Percentiles rank a stretch among this genome's conserved stretches.
phyloP scores from a whole-genome alignment of 192 early-diverging fungal species.

The Linnemannia hyalina region DNA sequence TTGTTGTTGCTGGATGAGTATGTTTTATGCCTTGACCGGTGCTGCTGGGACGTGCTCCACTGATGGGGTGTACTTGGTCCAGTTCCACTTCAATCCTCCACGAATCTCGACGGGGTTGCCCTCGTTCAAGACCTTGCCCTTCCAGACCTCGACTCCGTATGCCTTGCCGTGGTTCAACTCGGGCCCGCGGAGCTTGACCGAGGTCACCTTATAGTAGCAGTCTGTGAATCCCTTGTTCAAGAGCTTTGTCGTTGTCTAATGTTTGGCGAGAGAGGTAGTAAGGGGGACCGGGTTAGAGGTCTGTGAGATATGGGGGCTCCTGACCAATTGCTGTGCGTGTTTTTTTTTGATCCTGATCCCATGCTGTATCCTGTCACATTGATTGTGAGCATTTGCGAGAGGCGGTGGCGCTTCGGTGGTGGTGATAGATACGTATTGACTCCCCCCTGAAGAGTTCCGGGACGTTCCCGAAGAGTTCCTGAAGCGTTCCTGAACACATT shows the following conservation, averaged over 20 bases:
- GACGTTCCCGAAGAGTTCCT: neutral
- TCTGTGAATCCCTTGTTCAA: constrained; percentile 51
- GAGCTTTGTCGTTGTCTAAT: constrained; percentile 51
- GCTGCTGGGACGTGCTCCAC: constrained; percentile 37
- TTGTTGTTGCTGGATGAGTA: neutral
- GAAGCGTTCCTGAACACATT: neutral
- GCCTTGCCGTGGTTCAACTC: constrained; percentile 51
- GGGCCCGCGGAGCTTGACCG: constrained; percentile 42
- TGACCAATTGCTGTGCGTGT: no score
- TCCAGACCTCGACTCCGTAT: constrained; percentile 54
- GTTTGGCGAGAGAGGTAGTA: neutral
- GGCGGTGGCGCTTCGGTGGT: neutral
- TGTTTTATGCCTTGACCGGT: constrained; percentile 27
- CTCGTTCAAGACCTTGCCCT: constrained; percentile 54
- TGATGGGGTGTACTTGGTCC: constrained; percentile 55
- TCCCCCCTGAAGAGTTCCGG: neutral
- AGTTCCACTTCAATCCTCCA: constrained; percentile 56
- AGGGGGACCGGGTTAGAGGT: neutral
- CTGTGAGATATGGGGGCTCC: no score
- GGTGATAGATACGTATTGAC: neutral
- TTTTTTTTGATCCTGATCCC: no score
- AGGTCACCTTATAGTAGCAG: constrained; percentile 55
- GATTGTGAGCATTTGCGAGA: no score
- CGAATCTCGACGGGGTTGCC: constrained; percentile 56
- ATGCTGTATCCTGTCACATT: no score